Evolutionary conservation across 148 eudicot genomes (phyloP).

Genomic region (Polygonum maritimum): DNA sequence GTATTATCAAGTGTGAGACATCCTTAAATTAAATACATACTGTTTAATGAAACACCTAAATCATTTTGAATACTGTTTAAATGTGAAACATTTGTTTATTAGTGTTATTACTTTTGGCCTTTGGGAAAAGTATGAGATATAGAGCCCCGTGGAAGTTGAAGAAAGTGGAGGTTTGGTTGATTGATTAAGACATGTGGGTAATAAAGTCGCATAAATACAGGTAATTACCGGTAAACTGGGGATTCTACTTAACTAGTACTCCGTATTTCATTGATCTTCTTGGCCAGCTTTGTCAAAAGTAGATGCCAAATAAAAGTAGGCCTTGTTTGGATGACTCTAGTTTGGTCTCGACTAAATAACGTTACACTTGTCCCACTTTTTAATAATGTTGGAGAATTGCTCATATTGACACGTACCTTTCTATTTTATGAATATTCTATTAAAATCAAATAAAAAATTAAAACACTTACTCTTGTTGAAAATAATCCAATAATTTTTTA

Average conservation of each 20-base stretch:
- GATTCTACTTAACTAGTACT: not conserved
- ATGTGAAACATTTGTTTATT: too few relatives aligned
- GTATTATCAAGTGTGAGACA: too few relatives aligned
- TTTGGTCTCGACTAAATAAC: not conserved
- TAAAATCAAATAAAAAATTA: not conserved
- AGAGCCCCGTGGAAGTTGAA: not conserved
- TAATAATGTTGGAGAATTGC: not conserved
- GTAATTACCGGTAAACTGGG: slow-evolving; percentile 8
- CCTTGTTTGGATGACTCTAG: not conserved
- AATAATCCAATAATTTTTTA: not conserved
- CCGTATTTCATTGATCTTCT: not conserved
- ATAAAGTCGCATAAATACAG: not conserved
- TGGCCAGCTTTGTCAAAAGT: not conserved
- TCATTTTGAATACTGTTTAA: too few relatives aligned
- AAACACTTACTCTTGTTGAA: not conserved
- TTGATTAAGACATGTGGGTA: not conserved
- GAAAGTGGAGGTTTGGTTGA: not conserved
- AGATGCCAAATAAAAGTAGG: not conserved
- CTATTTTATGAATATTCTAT: not conserved
- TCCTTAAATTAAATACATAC: too few relatives aligned
- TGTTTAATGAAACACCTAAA: too few relatives aligned
- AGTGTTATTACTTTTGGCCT: not conserved
- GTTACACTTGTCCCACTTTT: not conserved
- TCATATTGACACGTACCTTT: not conserved
- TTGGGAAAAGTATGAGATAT: not conserved